phyloP scores from a whole-genome alignment of 768 basidiomycete genomes.

The Kwoniella dendrophila region DNA sequence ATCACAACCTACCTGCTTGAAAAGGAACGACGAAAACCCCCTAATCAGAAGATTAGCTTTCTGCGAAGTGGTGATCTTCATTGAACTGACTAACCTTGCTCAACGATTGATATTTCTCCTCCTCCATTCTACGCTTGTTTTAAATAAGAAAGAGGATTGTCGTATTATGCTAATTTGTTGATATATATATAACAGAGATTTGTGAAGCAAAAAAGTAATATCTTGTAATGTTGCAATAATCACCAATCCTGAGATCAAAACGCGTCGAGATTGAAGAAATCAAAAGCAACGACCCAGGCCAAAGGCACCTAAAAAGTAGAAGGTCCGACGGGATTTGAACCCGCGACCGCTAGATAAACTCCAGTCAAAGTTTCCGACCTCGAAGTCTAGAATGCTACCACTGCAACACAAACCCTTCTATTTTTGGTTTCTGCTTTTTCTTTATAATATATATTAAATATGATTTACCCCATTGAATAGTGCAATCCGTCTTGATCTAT shows the following conservation, averaged over 20 bases:
- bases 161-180: no score
- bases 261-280: no score
- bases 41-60: constrained; percentile 5
- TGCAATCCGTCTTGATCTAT: no score
- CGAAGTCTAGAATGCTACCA: constrained; percentile 35
- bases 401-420: constrained; percentile 29
- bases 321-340: constrained; percentile 33
- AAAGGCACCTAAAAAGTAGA: constrained; percentile 15
- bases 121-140: constrained; percentile 1
- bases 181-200: no score
- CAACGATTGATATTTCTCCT: constrained; percentile 35
- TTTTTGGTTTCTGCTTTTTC: background rate
- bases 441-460: background rate
- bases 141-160: no score
- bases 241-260: no score
- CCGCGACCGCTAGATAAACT: constrained; percentile 34
- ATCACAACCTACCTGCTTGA: constrained; percentile 1
- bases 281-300: no score
- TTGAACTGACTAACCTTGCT: constrained; percentile 31
- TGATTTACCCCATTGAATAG: background rate
- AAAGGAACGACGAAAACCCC: constrained; percentile 46
- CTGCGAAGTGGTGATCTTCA: background rate
- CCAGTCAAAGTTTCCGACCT: constrained; percentile 26
- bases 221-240: no score
- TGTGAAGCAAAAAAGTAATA: no score